Evolutionary conservation across 2,329 filamentous ascomycete genomes (phyloP).

Genomic region (Verticillium dahliae): DNA sequence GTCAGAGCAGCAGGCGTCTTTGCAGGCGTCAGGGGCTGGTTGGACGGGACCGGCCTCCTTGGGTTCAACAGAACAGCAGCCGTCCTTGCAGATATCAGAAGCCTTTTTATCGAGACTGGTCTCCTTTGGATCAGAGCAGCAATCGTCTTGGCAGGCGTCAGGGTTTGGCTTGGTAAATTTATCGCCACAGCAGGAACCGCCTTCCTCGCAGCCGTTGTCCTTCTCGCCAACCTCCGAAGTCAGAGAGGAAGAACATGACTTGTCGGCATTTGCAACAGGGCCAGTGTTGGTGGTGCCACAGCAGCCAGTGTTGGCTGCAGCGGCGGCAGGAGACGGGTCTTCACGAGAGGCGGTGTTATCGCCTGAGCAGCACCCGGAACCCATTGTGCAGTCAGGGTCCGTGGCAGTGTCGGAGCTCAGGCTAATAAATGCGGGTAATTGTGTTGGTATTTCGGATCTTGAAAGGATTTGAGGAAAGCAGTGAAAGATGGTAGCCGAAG

Average conservation of each 20-base stretch:
- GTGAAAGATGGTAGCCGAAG: not conserved
- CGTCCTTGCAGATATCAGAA: no score
- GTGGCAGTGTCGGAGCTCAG: not conserved
- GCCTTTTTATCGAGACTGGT: no score
- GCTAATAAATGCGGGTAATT: not conserved
- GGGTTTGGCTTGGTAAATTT: no score
- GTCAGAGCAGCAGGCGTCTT: no score
- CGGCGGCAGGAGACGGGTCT: not conserved
- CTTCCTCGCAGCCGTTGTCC: not conserved
- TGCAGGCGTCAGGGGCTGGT: no score
- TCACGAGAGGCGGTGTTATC: not conserved
- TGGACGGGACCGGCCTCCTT: no score
- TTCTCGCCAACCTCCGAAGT: not conserved
- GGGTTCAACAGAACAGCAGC: no score
- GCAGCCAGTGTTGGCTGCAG: not conserved
- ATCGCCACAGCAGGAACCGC: no score
- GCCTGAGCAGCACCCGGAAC: constrained; percentile 11
- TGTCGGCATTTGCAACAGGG: not conserved
- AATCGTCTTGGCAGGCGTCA: no score
- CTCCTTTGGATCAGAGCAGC: no score
- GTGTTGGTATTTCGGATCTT: not conserved
- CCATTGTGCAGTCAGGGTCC: constrained; percentile 3
- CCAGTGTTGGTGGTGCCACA: not conserved
- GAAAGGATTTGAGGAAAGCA: not conserved
- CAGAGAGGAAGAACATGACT: not conserved